These are phyloP conservation scores for Kuraishia cidri DNA, from an alignment of 805 yeast genomes.

Conservation along the genomic window DNA sequence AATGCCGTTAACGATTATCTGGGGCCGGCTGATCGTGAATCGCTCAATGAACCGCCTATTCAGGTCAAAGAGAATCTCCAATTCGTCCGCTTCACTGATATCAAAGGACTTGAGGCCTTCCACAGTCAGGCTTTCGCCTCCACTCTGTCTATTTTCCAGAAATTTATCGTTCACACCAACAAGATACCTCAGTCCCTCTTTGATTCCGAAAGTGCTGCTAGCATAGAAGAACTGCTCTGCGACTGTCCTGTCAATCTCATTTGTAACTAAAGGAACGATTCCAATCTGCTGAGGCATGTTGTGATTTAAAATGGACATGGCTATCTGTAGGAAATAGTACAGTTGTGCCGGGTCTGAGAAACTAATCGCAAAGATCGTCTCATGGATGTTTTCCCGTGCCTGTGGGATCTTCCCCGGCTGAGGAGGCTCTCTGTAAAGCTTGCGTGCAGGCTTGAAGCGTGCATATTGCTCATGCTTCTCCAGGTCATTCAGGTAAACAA, in stretches of 20 bases:
- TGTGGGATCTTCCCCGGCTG: constrained; percentile 57
- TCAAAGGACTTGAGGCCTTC: not conserved
- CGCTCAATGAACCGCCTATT: constrained; percentile 17
- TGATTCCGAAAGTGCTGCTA: constrained; percentile 8
- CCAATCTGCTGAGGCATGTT: constrained; percentile 79
- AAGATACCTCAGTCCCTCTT: constrained; percentile 14
- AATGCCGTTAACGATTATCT: constrained; percentile 68
- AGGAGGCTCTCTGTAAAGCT: constrained; percentile 34
- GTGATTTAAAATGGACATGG: constrained; percentile 39
- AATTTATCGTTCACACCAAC: constrained; percentile 9
- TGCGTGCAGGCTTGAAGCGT: constrained; percentile 31
- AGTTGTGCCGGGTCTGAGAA: constrained; percentile 45
- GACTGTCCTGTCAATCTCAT: constrained; percentile 11
- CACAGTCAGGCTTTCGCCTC: not conserved
- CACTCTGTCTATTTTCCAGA: no score
- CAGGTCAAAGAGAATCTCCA: constrained; percentile 8
- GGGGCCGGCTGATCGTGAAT: constrained; percentile 36
- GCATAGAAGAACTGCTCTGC: constrained; percentile 16
- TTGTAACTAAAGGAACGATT: constrained; percentile 48
- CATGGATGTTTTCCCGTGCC: constrained; percentile 66
- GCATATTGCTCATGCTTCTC: constrained; percentile 52
- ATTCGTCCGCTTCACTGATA: constrained; percentile 4
- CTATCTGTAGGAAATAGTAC: constrained; percentile 35
- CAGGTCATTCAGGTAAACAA: constrained; percentile 73
- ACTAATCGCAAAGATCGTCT: constrained; percentile 60